Conservation (phyloP, 768 basidiomycete genomes). For the Naganishia vishniacii region DNA sequence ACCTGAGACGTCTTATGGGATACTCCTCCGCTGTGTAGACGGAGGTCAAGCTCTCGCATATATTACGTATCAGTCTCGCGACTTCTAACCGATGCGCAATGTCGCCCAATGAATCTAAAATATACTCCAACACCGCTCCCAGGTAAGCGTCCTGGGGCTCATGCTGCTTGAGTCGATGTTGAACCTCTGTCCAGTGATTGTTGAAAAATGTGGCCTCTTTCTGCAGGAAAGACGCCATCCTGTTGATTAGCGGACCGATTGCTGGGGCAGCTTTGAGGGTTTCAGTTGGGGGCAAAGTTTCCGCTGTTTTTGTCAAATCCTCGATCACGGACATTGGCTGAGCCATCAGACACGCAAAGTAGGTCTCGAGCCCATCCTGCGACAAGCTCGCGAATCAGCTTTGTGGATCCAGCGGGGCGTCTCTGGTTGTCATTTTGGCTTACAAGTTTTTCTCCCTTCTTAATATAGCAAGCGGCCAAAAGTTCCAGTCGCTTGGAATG, state of each 20-base stretch:
- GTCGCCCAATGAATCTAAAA: slow-evolving; percentile 33
- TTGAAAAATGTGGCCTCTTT: slow-evolving; percentile 20
- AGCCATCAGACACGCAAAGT: slow-evolving; percentile 2
- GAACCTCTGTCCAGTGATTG: background rate
- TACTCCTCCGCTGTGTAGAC: slow-evolving; percentile 26
- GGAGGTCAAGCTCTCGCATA: slow-evolving; percentile 27
- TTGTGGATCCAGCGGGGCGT: background rate
- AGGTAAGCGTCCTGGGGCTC: slow-evolving; percentile 17
- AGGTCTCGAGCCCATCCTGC: background rate
- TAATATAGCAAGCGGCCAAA: slow-evolving; percentile 69
- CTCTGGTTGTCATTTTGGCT: slow-evolving; percentile 11
- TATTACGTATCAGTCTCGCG: slow-evolving; percentile 16
- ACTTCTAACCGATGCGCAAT: slow-evolving; percentile 29
- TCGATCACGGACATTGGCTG: background rate
- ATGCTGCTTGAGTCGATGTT: background rate
- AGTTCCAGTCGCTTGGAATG: slow-evolving; percentile 73
- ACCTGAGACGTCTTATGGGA: slow-evolving; percentile 33
- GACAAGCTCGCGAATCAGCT: background rate
- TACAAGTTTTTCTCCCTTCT: slow-evolving; percentile 72
- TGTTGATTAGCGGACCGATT: background rate
- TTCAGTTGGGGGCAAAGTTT: background rate
- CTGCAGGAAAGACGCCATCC: slow-evolving; percentile 20
- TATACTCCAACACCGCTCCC: slow-evolving; percentile 40
- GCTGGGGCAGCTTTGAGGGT: background rate
- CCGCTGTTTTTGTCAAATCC: background rate